phyloP scores from a whole-genome alignment of 2,329 filamentous ascomycete genomes.

The Ceratocystis cacaofunesta region DNA sequence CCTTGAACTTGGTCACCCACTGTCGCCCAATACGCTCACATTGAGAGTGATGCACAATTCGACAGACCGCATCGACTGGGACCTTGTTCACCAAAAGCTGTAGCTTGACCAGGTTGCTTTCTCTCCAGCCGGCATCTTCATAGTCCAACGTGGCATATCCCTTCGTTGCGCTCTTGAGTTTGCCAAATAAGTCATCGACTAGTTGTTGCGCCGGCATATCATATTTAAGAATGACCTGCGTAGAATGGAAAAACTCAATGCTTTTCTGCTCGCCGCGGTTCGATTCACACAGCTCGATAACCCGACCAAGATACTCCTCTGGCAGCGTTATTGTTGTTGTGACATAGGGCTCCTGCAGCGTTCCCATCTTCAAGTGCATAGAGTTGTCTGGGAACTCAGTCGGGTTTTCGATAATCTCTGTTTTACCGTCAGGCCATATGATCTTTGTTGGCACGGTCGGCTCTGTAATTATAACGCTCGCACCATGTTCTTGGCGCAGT shows the following conservation, averaged over 20 bases:
- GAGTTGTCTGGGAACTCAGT: constrained; percentile 56
- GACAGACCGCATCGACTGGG: constrained; percentile 86
- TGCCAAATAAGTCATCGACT: constrained; percentile 94
- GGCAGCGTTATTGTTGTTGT: constrained; percentile 76
- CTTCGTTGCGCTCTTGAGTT: constrained; percentile 83
- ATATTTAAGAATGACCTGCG: constrained; percentile 90
- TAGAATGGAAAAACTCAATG: constrained; percentile 78
- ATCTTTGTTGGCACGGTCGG: constrained; percentile 89
- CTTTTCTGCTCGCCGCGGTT: constrained; percentile 79
- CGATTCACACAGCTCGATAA: constrained; percentile 85
- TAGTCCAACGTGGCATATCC: constrained; percentile 95
- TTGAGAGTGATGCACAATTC: constrained; percentile 73
- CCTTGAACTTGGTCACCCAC: constrained; percentile 94
- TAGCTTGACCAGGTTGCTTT: constrained; percentile 69
- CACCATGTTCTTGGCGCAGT: constrained; percentile 82
- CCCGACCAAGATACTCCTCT: constrained; percentile 82
- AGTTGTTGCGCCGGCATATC: constrained; percentile 75
- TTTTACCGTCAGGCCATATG: constrained; percentile 35
- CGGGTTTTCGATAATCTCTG: constrained; percentile 60
- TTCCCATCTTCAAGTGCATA: constrained; percentile 28
- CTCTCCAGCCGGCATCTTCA: constrained; percentile 80
- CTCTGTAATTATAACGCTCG: constrained; percentile 90
- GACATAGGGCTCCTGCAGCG: constrained; percentile 45
- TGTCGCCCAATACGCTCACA: constrained; percentile 63
- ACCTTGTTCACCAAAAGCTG: constrained; percentile 87